Base-by-base conservation (phyloP, 2,329 filamentous ascomycete genomes). In the Penicillium sp. region DNA sequence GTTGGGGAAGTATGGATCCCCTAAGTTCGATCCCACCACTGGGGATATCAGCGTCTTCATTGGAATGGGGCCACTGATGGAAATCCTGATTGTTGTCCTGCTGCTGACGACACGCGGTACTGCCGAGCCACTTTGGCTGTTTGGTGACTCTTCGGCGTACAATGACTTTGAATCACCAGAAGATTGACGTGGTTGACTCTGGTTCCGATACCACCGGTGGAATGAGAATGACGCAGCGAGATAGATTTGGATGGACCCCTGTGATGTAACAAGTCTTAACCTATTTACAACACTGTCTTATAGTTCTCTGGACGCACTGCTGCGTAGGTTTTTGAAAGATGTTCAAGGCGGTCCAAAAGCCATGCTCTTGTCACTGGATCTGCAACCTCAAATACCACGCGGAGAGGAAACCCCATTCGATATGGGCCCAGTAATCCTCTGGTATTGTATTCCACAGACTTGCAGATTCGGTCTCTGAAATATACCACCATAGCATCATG, bases 391-490 rank as follows among this genome's bases (percentile, higher is more conserved):
- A 61, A 58, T 9, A 55, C 61, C 16, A 64, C 61, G 9, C 54
- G 56, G 18, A 65, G 41, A 8, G 62, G 45, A 35, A 66, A 65
- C 2, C 56, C 63, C 52, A 64, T 54, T 46, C 61, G 54, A 40
- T 58, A 65, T 5, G 61, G 63, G 0, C 64, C 63, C 12, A 66
- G 43, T 3, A 60, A 40, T 3, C 62, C 64, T 7, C 50, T 52
- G 6, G 56, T 42, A 33, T 53, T 57, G 31, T 60, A 64, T 47
- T 65, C 62, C n/a, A 66, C 56, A 0, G 63, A 65, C 37, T 53
- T 60, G 52, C 64, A 66, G n/a, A 66, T 65, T 46, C 61, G 61
- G 44, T 65, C 62, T 13, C 58, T 55, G 19, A 57, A 66, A 46
- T 58, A 60, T 14, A 44, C 18, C 10, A 61, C 52, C 55, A 60